Conservation (phyloP, 805 yeast genomes). For the Suhomyces xylopsoci region DNA sequence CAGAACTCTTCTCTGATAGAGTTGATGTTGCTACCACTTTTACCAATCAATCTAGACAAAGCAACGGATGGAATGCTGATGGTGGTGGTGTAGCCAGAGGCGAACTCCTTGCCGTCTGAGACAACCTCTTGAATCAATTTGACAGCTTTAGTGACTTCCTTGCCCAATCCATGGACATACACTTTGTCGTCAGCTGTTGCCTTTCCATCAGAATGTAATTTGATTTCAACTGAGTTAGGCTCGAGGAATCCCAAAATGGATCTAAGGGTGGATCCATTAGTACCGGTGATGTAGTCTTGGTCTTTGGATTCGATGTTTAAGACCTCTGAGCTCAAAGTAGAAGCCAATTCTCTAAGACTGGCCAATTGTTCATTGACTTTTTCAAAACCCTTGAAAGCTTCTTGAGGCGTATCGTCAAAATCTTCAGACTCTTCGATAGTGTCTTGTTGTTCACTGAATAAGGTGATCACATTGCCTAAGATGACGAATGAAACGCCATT, state of each 20-base stretch:
- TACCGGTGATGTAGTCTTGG: constrained; percentile 62
- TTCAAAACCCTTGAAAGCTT: constrained; percentile 50
- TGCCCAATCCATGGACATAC: constrained; percentile 64
- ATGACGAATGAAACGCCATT: constrained; percentile 57
- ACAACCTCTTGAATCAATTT: constrained; percentile 53
- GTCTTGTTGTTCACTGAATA: constrained; percentile 54
- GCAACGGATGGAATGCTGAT: constrained; percentile 63
- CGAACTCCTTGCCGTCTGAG: constrained; percentile 52
- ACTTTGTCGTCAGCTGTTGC: constrained; percentile 49
- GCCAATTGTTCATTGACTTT: constrained; percentile 55
- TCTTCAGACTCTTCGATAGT: constrained; percentile 41
- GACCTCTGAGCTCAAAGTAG: constrained; percentile 47
- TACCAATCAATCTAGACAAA: constrained; percentile 83
- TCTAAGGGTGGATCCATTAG: constrained; percentile 56
- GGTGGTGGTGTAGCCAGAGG: constrained; percentile 43
- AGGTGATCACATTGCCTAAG: constrained; percentile 49
- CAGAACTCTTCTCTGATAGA: constrained; percentile 69
- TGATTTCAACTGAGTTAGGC: constrained; percentile 42
- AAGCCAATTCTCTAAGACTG: constrained; percentile 56
- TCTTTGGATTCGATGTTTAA: constrained; percentile 51
- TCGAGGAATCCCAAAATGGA: constrained; percentile 37
- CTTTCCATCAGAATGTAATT: constrained; percentile 41
- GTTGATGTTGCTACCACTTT: constrained; percentile 74
- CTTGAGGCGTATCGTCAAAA: constrained; percentile 59
- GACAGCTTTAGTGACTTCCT: constrained; percentile 55